These are phyloP conservation scores for Yamadazyma laniorum DNA, from an alignment of 805 yeast species.

Conservation along the genomic window DNA sequence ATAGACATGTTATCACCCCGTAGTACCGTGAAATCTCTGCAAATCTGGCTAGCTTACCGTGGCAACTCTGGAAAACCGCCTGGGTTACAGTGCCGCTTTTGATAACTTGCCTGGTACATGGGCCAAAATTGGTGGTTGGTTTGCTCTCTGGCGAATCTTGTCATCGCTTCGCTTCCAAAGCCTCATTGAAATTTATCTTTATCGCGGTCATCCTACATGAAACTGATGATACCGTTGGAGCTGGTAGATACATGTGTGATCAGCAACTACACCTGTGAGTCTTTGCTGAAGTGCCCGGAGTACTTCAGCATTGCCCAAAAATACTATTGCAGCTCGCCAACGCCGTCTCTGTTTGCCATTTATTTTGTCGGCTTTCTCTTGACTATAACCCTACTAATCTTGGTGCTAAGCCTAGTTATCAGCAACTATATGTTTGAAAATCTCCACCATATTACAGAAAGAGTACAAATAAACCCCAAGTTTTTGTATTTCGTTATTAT, in stretches of 20 bases:
- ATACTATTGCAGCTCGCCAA: conserved; percentile 24
- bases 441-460: conserved; percentile 25
- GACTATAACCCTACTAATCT: conserved; percentile 18
- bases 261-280: conserved; percentile 11
- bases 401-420: conserved; percentile 31
- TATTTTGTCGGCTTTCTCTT: conserved; percentile 13
- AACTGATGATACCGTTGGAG: not conserved
- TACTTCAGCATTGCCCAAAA: conserved; percentile 26
- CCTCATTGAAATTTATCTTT: no score
- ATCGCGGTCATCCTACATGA: not conserved
- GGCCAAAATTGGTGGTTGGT: no score
- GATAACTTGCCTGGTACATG: no score
- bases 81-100: no score
- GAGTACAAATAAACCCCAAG: conserved; percentile 24
- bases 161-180: no score
- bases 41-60: no score
- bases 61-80: no score
- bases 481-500: conserved; percentile 32
- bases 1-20: no score
- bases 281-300: conserved; percentile 7
- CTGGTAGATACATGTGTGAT: conserved; percentile 2
- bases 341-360: not conserved
- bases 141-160: no score
- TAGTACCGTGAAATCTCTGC: no score
- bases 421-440: conserved; percentile 34